phyloP scores from a whole-genome alignment of 352 stramenopile species.

The Pythium phragmitis region DNA sequence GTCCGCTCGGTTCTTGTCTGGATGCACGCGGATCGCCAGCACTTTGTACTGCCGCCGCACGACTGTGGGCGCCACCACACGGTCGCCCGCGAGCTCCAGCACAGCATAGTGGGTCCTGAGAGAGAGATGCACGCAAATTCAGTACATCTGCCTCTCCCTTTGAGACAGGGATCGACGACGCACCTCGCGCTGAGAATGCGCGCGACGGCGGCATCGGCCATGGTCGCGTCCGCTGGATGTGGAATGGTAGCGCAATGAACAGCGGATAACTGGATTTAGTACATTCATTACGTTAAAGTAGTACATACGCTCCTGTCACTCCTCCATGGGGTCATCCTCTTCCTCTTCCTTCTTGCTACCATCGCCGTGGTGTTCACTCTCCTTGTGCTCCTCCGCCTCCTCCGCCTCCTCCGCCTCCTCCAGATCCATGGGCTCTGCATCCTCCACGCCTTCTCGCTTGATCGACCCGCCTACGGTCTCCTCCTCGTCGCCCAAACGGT shows the following conservation, averaged over 20 bases:
- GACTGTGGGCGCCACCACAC: constrained; percentile 4
- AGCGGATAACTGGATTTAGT: not conserved
- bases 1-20: constrained; percentile 33
- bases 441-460: not conserved
- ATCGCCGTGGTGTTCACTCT: not conserved
- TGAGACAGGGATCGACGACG: not conserved
- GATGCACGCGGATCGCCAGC: constrained; percentile 33
- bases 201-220: constrained; percentile 5
- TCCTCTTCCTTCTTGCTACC: not conserved
- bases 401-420: constrained; percentile 15
- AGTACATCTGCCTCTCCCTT: not conserved
- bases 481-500: not conserved
- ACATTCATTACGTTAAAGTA: constrained; percentile 8
- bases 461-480: not conserved
- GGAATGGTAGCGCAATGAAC: not conserved
- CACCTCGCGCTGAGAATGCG: constrained; percentile 26
- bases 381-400: constrained; percentile 13
- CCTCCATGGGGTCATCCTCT: not conserved
- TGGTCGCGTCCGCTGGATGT: not conserved
- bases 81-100: constrained; percentile 19
- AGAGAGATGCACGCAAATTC: not conserved
- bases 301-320: constrained; percentile 1
- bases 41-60: constrained; percentile 35
- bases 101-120: constrained; percentile 32
- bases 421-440: constrained; percentile 3